A percentile compares a stretch with the other conserved stretches of the same genome.
Conservation (phyloP, 2,329 filamentous ascomycete genomes). For the Cladosporium sp. region DNA sequence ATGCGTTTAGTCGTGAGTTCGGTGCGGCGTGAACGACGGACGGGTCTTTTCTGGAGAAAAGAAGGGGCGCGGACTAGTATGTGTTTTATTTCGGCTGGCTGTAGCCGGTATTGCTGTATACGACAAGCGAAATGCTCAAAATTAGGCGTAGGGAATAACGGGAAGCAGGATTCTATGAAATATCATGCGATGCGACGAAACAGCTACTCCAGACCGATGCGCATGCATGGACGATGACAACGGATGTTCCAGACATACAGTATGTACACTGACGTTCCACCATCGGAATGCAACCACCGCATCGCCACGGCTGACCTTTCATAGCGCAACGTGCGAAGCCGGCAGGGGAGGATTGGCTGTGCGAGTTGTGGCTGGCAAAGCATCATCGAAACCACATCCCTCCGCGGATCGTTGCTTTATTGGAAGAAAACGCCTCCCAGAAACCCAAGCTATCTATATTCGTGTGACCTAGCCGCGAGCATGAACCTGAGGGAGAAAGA, state of each 20-base stretch:
- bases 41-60: not conserved
- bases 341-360: constrained; percentile 18
- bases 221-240: not conserved
- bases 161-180: not conserved
- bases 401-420: constrained; percentile 14
- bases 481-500: not conserved
- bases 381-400: constrained; percentile 6
- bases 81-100: constrained; percentile 1
- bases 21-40: constrained; percentile 7
- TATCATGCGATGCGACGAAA: not conserved
- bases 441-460: not conserved
- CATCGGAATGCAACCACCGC: constrained; percentile 11
- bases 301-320: not conserved
- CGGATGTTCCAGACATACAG: not conserved
- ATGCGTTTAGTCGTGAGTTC: not conserved
- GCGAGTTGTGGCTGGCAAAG: constrained; percentile 12
- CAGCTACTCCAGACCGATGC: not conserved
- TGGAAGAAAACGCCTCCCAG: not conserved
- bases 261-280: not conserved
- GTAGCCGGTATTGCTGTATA: constrained; percentile 8
- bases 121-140: constrained; percentile 9
- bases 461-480: not conserved
- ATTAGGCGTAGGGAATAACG: not conserved
- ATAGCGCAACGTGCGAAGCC: constrained; percentile 17
- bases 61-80: constrained; percentile 2